These are phyloP conservation scores for Lactarius indigo DNA, from an alignment of 768 basidiomycete genomes.

Conservation along the genomic window DNA sequence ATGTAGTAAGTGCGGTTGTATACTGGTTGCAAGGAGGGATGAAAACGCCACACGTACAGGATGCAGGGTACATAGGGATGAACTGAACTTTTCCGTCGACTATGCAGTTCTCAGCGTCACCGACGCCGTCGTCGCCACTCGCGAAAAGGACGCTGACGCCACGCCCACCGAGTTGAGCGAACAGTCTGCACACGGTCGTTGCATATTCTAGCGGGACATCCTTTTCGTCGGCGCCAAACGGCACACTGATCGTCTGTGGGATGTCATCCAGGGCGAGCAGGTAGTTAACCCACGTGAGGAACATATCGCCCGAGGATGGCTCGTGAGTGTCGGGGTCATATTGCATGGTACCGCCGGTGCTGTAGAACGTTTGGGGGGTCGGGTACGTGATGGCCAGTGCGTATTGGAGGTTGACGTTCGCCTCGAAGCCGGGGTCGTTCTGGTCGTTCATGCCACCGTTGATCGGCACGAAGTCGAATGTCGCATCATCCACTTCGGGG, in stretches of 20 bases:
- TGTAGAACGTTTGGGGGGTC: not conserved
- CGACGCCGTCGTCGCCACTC: too few relatives aligned
- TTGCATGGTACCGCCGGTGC: not conserved
- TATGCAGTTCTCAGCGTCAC: too few relatives aligned
- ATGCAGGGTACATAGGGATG: too few relatives aligned
- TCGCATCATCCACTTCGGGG: not conserved
- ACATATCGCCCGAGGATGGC: not conserved
- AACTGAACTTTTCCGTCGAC: too few relatives aligned
- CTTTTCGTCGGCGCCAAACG: not conserved
- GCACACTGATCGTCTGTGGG: not conserved
- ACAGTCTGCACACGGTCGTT: too few relatives aligned
- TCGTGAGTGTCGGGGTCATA: not conserved
- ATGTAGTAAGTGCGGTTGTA: too few relatives aligned
- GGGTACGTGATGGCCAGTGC: not conserved
- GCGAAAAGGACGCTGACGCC: too few relatives aligned
- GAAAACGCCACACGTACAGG: too few relatives aligned
- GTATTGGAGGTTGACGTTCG: not conserved
- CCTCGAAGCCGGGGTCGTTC: not conserved
- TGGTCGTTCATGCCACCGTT: not conserved
- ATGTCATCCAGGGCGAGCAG: not conserved
- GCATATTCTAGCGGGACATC: not conserved
- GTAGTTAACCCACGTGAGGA: not conserved
- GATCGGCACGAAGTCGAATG: not conserved
- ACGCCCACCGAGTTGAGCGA: too few relatives aligned
- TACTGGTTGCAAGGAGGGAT: too few relatives aligned